These are phyloP conservation scores for Prunus armeniaca DNA, from an alignment of 306 rosid species.

Conservation along the genomic window DNA sequence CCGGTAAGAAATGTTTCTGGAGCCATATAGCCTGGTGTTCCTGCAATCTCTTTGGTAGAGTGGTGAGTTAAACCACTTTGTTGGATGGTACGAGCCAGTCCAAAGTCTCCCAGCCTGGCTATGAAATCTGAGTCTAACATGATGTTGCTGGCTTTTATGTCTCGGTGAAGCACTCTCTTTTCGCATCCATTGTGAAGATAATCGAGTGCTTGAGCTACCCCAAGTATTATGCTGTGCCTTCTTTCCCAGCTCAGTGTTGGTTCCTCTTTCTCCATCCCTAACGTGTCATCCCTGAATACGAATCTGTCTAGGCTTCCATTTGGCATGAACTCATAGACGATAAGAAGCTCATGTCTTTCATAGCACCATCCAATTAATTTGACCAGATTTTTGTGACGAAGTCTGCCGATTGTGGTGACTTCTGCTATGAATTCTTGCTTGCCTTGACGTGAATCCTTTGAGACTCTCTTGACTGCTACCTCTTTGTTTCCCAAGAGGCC, in stretches of 20 bases:
- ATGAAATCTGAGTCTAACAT: constrained; percentile 61
- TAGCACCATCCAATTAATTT: constrained; percentile 85
- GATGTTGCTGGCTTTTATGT: constrained; percentile 72
- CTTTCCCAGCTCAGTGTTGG: constrained; percentile 45
- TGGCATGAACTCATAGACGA: constrained; percentile 88
- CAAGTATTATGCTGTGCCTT: constrained; percentile 45
- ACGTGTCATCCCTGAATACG: constrained; percentile 33
- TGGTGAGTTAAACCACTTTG: constrained; percentile 58
- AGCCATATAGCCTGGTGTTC: constrained; percentile 86
- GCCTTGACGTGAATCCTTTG: constrained; percentile 68
- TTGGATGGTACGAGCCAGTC: constrained; percentile 61
- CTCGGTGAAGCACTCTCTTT: constrained; percentile 67
- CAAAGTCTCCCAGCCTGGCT: constrained; percentile 71
- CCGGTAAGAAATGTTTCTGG: constrained; percentile 65
- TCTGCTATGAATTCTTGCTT: constrained; percentile 80
- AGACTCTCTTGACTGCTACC: constrained; percentile 68
- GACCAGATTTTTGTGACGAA: constrained; percentile 70
- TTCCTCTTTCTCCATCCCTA: constrained; percentile 6
- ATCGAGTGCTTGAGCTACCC: constrained; percentile 69
- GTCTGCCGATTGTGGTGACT: constrained; percentile 76
- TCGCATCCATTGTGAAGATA: constrained; percentile 77
- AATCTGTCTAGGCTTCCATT: constrained; percentile 67
- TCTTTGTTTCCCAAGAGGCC: constrained; percentile 49
- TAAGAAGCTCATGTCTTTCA: constrained; percentile 60
- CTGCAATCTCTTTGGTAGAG: constrained; percentile 69